phyloP scores from a whole-genome alignment of 1,284 basidiomycete genomes.

The Bondarzewia mesenterica region DNA sequence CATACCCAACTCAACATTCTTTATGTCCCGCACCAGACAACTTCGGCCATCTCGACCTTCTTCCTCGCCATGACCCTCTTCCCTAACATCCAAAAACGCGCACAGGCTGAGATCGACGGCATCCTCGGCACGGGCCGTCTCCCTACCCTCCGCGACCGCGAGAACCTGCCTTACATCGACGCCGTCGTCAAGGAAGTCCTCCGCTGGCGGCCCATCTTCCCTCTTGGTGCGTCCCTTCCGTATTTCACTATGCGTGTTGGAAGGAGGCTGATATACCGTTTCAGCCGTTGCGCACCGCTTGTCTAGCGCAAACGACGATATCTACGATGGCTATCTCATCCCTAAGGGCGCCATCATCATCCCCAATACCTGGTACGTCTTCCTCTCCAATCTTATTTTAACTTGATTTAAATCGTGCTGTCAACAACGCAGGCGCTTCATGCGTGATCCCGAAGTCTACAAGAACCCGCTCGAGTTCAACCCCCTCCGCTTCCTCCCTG shows the following conservation, averaged over 20 bases:
- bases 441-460: constrained; percentile 5
- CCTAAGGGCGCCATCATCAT: constrained; percentile 11
- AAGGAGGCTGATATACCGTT: neutral
- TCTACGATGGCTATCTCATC: constrained; percentile 12
- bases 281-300: constrained; percentile 8
- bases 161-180: constrained; percentile 21
- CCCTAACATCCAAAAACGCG: constrained; percentile 22
- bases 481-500: constrained; percentile 7
- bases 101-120: constrained; percentile 22
- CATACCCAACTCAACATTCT: neutral
- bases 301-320: constrained; percentile 8
- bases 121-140: constrained; percentile 20
- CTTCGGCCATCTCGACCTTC: constrained; percentile 19
- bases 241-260: neutral
- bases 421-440: neutral
- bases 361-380: constrained; percentile 11
- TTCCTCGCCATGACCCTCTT: constrained; percentile 21
- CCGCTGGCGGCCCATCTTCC: constrained; percentile 16
- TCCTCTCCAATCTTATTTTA: neutral
- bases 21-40: constrained; percentile 13
- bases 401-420: neutral
- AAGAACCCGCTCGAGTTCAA: constrained; percentile 1
- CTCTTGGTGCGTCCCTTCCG: constrained; percentile 7
- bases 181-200: constrained; percentile 21
- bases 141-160: constrained; percentile 18